Evolutionary conservation across 176 grass and related monocot species (phyloP), one percentile per base, ranked within the genome.

Genomic region (Aegilops longissima): DNA sequence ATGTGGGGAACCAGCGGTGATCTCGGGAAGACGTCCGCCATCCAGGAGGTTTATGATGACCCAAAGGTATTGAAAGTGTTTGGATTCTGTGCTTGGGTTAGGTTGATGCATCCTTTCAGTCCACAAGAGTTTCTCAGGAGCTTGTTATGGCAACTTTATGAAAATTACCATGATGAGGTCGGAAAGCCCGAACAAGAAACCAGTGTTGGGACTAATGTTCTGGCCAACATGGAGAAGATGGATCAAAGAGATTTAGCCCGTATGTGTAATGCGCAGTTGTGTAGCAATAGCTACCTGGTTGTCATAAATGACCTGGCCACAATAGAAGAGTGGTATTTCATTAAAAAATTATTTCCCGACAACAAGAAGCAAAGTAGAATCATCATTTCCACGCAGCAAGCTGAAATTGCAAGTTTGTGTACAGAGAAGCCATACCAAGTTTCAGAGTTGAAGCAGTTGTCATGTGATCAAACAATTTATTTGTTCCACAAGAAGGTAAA

Each of bases 321-420:
- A 0, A 0, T 71, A 6, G 14, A 13, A 1, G 89, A 82, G 23
- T 94, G 89, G 89, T 0, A 54, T 3, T 1, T 0, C 14, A 91
- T 91, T 0, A 89, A 61, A 5, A 31, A 13, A 3, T 80, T 1
- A 0, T 70, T 93, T 0, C 78, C 78, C 0, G 6, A 5, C 10
- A 68, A 30, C 0, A 65, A 31, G 3, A 91, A 76, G 2, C 67
- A 75, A 0, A 84, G 92, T 8, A 11, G 86, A 23, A 25, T 91
- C 2, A 39, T 94, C 14, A 29, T 89, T 1, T 81, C n/a, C 0
- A 59, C 86, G 0, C 6, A n/a, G 0, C 21, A 68, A 5, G 10
- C 13, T 5, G 14, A 64, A 18, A 40, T 91, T 47, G 87, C 89
- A 23, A 72, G 56, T 0, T 31, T 89, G 31, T 89, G 89, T 29